phyloP scores from a whole-genome alignment of 2,329 filamentous ascomycete species.

The Fusarium vanettenii region DNA sequence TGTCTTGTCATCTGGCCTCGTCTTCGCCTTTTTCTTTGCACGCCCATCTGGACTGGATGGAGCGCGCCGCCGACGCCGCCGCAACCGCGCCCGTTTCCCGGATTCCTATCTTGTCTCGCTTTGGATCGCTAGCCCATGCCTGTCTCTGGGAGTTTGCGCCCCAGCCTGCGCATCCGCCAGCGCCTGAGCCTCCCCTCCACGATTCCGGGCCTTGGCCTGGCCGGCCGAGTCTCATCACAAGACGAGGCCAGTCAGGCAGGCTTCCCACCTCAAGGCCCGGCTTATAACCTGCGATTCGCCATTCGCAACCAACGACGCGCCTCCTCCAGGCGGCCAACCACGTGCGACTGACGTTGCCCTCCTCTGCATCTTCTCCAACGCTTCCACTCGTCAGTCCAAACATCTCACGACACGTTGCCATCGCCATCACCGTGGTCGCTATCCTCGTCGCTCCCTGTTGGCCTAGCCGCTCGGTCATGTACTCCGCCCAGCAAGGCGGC shows the following conservation, averaged over 20 bases:
- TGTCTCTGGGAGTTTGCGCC: slow-evolving; percentile 28
- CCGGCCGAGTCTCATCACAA: slow-evolving; percentile 37
- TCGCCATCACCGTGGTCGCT: slow-evolving; percentile 50
- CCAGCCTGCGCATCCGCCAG: slow-evolving; percentile 11
- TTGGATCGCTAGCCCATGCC: slow-evolving; percentile 19
- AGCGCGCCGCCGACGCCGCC: slow-evolving; percentile 13
- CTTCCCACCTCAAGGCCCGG: slow-evolving; percentile 29
- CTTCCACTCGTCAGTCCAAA: slow-evolving; percentile 60
- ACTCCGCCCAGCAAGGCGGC: slow-evolving; percentile 68
- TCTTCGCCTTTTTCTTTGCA: slow-evolving; percentile 12
- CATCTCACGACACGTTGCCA: slow-evolving; percentile 72
- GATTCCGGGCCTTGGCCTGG: slow-evolving; percentile 32
- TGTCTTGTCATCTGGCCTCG: slow-evolving; percentile 22
- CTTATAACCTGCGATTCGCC: slow-evolving; percentile 43
- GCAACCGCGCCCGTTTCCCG: slow-evolving; percentile 17
- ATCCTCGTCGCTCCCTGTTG: slow-evolving; percentile 37
- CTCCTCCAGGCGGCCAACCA: slow-evolving; percentile 58
- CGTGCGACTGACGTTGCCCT: slow-evolving; percentile 59
- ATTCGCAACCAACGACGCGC: slow-evolving; percentile 40
- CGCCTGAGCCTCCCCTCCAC: slow-evolving; percentile 24
- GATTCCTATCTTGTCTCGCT: slow-evolving; percentile 36
- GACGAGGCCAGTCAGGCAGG: slow-evolving; percentile 22
- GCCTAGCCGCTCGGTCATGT: slow-evolving; percentile 50
- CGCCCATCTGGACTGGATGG: slow-evolving; percentile 6
- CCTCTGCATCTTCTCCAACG: slow-evolving; percentile 54